Evolutionary conservation across 2,329 filamentous ascomycete genomes (phyloP), one percentile per base, ranked within the genome.

Genomic region (Fusarium dlaminii): DNA sequence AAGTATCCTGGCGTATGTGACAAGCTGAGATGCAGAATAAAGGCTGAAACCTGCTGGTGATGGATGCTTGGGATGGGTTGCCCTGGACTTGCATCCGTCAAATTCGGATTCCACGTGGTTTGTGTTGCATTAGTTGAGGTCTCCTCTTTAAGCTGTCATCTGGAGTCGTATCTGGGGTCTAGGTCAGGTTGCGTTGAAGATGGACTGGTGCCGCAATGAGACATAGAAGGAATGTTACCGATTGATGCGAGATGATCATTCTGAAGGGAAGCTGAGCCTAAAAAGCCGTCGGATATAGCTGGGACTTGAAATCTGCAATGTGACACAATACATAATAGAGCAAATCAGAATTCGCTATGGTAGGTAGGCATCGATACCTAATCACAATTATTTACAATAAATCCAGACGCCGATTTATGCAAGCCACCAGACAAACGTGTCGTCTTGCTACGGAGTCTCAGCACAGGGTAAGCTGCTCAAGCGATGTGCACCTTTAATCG

Each of bases 401-500:
- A 7, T 20, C 12, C 18, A 29, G 0, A 29, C 0, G 11, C 12
- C 8, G 11, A 12, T 37, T 6, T 1, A 14, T 1, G 11, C 6
- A 54, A 37, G 32, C 18, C 14, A 27, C n/a, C 0, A 6, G 1
- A 22, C 1, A 20, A 36, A 8, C 1, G 1, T 5, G 17, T 14
- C 12, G 6, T 3, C 1, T 14, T 3, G 3, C 4, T 14, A 8
- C 22, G 0, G 2, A 4, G 4, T 5, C 14, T 0, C 8, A 15
- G 18, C 32, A 17, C 13, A 22, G 32, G 18, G 18, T 13, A 7
- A 9, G n/a, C 18, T 37, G 0, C 10, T 2, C 3, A 27, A 52
- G 18, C 5, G 3, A 36, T 17, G 17, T 12, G 18, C 7, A 9
- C 0, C 0, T 22, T 22, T 6, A 1, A 52, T 15, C 5, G 0